Evolutionary conservation across 768 basidiomycete genomes (phyloP).

Genomic region (Phlegmacium glaucopus): DNA sequence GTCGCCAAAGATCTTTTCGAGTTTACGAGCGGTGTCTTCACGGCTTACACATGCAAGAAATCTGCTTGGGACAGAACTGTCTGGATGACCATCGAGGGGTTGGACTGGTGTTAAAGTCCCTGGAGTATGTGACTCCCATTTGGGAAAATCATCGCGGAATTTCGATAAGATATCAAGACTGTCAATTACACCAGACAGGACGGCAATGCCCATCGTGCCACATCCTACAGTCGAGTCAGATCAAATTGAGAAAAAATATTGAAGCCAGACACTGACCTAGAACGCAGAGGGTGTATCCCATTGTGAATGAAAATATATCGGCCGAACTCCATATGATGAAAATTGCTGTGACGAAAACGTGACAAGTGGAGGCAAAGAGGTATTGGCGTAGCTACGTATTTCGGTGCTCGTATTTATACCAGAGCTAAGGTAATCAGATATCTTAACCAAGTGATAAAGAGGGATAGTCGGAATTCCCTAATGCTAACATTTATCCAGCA

Average conservation of each 20-base stretch:
- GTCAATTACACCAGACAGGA: slow-evolving; percentile 88
- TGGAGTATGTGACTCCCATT: slow-evolving; percentile 39
- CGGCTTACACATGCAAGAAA: slow-evolving; percentile 90
- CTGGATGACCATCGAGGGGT: slow-evolving; percentile 52
- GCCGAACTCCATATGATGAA: not conserved
- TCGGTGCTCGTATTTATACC: too few species aligned
- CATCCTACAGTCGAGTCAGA: slow-evolving; percentile 58
- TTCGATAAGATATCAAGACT: slow-evolving; percentile 57
- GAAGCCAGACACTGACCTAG: slow-evolving; percentile 49
- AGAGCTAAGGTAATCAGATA: too few species aligned
- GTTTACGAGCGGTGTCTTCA: slow-evolving; percentile 66
- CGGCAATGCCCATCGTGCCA: slow-evolving; percentile 97
- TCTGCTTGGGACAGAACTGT: slow-evolving; percentile 69
- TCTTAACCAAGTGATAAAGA: too few species aligned
- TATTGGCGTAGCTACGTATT: too few species aligned
- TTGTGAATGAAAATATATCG: slow-evolving; percentile 23
- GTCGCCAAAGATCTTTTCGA: slow-evolving; percentile 56
- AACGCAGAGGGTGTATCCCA: slow-evolving; percentile 93
- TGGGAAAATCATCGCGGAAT: slow-evolving; percentile 17
- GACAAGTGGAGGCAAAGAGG: too few species aligned
- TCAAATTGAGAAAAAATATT: slow-evolving; percentile 5
- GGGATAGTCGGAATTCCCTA: too few species aligned
- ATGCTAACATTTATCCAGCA: not conserved
- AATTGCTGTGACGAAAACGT: too few species aligned
- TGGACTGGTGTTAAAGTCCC: slow-evolving; percentile 39